Conservation (phyloP, 106 monocot species). For the Gastrodia elata region DNA sequence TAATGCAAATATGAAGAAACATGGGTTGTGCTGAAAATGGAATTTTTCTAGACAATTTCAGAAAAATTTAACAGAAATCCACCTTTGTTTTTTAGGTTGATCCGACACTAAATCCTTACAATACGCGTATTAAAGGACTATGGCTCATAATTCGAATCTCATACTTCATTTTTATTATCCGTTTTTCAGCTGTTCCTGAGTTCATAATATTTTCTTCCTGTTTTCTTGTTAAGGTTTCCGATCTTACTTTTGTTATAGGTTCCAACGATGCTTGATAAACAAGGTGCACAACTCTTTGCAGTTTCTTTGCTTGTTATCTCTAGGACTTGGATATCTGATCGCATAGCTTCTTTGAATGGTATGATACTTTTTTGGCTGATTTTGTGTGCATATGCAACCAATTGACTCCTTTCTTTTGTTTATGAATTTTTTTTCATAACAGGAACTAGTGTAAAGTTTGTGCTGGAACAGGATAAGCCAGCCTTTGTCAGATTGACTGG, state of each 20-base stretch:
- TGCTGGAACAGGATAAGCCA: conserved; percentile 87
- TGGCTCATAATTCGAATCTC: too few species aligned
- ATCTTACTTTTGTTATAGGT: conserved; percentile 38
- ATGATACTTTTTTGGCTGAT: conserved; percentile 2
- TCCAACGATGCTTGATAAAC: conserved; percentile 72
- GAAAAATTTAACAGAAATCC: too few species aligned
- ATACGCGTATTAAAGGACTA: too few species aligned
- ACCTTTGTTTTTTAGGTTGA: too few species aligned
- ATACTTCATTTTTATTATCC: background rate
- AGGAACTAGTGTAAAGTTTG: conserved; percentile 99
- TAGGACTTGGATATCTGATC: conserved; percentile 94
- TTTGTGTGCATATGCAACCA: background rate
- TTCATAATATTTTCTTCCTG: background rate
- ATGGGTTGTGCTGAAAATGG: too few species aligned
- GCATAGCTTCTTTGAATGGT: conserved; percentile 99
- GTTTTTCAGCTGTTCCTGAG: background rate
- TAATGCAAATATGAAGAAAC: background rate
- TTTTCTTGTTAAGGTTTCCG: background rate
- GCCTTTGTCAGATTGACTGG: conserved; percentile 79
- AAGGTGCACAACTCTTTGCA: conserved; percentile 87
- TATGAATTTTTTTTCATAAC: conserved; percentile 7
- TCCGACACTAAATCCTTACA: too few species aligned
- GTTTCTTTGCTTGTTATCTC: conserved; percentile 89
- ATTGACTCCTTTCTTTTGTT: background rate
- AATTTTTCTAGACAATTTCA: too few species aligned